Evolutionary conservation across 1,139 yeast genomes (phyloP).

Genomic region (Kodamaea fungicola): DNA sequence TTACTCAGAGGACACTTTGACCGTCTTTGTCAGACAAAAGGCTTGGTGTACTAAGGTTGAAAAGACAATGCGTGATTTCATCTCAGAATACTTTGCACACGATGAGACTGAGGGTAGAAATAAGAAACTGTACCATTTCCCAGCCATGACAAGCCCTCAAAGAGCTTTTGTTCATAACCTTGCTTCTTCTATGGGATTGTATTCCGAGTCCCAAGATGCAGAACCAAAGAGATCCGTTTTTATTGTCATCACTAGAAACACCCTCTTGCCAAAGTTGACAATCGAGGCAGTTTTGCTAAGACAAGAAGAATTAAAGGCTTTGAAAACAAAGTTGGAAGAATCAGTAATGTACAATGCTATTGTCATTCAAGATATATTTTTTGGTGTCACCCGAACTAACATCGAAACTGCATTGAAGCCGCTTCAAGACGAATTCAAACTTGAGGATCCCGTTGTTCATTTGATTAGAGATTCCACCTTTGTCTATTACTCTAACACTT

Average conservation of each 20-base stretch:
- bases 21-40: constrained; percentile 47
- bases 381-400: constrained; percentile 50
- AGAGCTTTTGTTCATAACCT: constrained; percentile 69
- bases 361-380: constrained; percentile 49
- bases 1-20: constrained; percentile 43
- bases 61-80: constrained; percentile 45
- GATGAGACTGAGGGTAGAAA: constrained; percentile 10
- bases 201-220: constrained; percentile 72
- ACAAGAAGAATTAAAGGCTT: constrained; percentile 29
- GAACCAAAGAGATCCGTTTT: constrained; percentile 78
- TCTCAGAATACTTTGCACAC: constrained; percentile 27
- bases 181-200: constrained; percentile 55
- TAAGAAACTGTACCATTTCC: constrained; percentile 50
- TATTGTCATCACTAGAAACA: constrained; percentile 41
- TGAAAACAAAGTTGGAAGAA: constrained; percentile 21
- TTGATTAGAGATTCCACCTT: constrained; percentile 45
- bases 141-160: constrained; percentile 69
- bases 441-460: constrained; percentile 24
- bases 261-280: constrained; percentile 28
- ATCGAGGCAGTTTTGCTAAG: constrained; percentile 26
- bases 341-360: constrained; percentile 48
- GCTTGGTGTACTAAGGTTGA: constrained; percentile 70
- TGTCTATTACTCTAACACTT: constrained; percentile 34
- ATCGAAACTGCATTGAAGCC: constrained; percentile 32
- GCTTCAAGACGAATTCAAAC: constrained; percentile 17